phyloP scores from a whole-genome alignment of 495 filamentous ascomycete genomes.

The Delitschia confertaspora region DNA sequence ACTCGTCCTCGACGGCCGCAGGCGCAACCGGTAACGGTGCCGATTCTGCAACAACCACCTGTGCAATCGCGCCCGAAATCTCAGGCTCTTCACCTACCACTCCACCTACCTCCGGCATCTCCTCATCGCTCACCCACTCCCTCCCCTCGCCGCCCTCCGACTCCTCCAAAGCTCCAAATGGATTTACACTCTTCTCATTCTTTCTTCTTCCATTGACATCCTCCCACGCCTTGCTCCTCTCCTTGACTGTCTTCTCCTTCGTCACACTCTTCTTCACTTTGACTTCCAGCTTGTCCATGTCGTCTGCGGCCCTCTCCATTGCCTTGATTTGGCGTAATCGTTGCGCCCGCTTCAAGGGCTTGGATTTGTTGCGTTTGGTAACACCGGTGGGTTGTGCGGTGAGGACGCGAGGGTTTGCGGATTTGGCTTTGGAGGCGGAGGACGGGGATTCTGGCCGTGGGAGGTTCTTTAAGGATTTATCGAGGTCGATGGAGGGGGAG shows the following conservation, averaged over 20 bases:
- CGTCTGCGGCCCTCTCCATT: slow-evolving; percentile 62
- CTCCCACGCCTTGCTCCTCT: slow-evolving; percentile 29
- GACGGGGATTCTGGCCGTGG: slow-evolving; percentile 25
- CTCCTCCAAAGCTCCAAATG: slow-evolving; percentile 18
- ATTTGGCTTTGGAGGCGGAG: no score
- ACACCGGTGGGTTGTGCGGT: slow-evolving; percentile 55
- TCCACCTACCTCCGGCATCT: slow-evolving; percentile 25
- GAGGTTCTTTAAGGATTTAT: slow-evolving; percentile 57
- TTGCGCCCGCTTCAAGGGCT: slow-evolving; percentile 54
- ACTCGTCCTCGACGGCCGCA: slow-evolving; percentile 18
- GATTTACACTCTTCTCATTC: slow-evolving; percentile 8
- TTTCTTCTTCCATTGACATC: slow-evolving; percentile 24
- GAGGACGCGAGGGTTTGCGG: slow-evolving; percentile 56
- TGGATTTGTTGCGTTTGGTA: slow-evolving; percentile 52
- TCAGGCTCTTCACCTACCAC: not conserved
- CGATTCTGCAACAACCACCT: slow-evolving; percentile 9
- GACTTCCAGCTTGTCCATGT: slow-evolving; percentile 58
- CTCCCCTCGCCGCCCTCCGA: slow-evolving; percentile 5
- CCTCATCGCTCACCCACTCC: slow-evolving; percentile 35
- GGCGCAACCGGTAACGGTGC: slow-evolving; percentile 18
- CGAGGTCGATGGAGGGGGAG: slow-evolving; percentile 61
- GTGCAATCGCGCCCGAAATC: slow-evolving; percentile 6
- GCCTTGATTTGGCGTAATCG: slow-evolving; percentile 59
- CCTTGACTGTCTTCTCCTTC: slow-evolving; percentile 51
- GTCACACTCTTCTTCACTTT: slow-evolving; percentile 61